Evolutionary conservation across 768 basidiomycete genomes (phyloP).

Genomic region (Termitomyces sp.): DNA sequence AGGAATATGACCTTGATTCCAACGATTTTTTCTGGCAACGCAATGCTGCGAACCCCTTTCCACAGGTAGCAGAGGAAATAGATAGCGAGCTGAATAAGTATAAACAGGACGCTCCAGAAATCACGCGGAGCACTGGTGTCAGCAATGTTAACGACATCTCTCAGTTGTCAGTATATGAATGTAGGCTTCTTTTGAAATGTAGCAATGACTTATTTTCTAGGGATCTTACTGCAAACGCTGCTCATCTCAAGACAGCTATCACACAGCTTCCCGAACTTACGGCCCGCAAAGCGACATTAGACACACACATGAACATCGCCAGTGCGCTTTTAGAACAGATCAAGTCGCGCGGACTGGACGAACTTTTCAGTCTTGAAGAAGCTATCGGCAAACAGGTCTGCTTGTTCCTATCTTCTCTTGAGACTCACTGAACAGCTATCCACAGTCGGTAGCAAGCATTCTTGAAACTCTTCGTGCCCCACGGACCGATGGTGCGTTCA

Average conservation of each 20-base stretch:
- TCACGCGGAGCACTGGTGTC: constrained; percentile 93
- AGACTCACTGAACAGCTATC: neutral
- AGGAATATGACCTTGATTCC: constrained; percentile 91
- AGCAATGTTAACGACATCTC: constrained; percentile 93
- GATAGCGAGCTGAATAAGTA: constrained; percentile 87
- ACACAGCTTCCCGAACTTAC: constrained; percentile 96
- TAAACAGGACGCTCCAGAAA: constrained; percentile 94
- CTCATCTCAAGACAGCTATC: constrained; percentile 94
- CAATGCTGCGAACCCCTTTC: constrained; percentile 94
- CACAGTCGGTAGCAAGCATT: constrained; percentile 68
- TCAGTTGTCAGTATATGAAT: constrained; percentile 62
- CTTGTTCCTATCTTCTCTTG: constrained; percentile 4
- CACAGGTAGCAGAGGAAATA: constrained; percentile 97
- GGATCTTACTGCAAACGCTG: constrained; percentile 88
- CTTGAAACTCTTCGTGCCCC: constrained; percentile 82
- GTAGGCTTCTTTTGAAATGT: neutral
- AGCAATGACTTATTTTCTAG: constrained; percentile 27
- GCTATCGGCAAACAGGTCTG: constrained; percentile 76
- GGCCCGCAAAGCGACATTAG: constrained; percentile 91
- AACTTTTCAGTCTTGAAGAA: constrained; percentile 96
- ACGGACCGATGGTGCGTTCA: constrained; percentile 60
- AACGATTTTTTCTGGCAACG: constrained; percentile 99
- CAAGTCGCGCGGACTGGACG: constrained; percentile 91
- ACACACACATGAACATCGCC: constrained; percentile 99
- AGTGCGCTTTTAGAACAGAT: constrained; percentile 93